Conservation (phyloP, 2,329 filamentous ascomycete genomes). For the Allantophomopsis lycopodina region DNA sequence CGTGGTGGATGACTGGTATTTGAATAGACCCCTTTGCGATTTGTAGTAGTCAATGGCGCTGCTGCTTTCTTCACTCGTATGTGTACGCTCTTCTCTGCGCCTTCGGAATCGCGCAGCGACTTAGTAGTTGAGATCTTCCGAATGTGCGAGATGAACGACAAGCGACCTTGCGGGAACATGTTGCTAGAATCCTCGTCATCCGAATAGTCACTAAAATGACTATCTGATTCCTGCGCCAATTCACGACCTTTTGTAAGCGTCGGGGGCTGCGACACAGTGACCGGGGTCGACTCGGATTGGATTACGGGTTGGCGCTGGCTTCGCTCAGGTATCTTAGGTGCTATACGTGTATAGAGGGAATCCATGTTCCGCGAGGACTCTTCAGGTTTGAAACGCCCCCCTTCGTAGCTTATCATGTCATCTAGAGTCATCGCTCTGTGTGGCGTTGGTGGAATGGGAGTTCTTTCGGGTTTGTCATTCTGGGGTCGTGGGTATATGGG, state of each 20-base stretch:
- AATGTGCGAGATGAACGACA: not conserved
- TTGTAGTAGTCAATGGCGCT: not conserved
- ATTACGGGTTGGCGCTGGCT: not conserved
- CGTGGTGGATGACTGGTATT: slow-evolving; percentile 3
- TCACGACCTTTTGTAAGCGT: not conserved
- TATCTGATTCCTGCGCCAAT: not conserved
- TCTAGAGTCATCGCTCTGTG: not conserved
- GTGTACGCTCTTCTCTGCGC: no score
- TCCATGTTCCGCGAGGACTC: not conserved
- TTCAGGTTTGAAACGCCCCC: not conserved
- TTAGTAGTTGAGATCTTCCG: not conserved
- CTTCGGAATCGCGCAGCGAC: not conserved
- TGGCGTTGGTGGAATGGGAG: not conserved
- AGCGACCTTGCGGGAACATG: not conserved
- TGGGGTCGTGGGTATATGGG: no score
- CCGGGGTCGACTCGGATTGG: not conserved
- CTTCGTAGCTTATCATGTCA: not conserved
- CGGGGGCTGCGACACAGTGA: not conserved
- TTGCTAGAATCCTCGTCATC: not conserved
- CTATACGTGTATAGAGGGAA: no score
- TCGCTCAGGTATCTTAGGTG: no score
- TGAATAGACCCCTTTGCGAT: not conserved
- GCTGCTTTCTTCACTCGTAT: no score
- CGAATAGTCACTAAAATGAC: not conserved
- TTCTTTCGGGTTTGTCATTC: no score